phyloP scores from a whole-genome alignment of 208 protist species.

The Leishmania lainsoni region DNA sequence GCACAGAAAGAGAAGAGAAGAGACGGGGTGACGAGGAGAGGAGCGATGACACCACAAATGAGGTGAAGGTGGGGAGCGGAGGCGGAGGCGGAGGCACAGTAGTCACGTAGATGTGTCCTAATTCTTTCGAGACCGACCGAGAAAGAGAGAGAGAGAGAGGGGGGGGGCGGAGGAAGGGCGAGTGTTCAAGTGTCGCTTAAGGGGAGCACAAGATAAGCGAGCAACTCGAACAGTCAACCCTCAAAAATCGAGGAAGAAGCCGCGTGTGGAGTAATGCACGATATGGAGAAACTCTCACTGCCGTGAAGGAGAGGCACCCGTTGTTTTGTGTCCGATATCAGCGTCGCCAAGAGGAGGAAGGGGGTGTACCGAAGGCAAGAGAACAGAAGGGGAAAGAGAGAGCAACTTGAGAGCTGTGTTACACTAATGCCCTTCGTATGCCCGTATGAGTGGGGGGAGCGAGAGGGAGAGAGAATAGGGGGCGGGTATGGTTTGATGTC shows the following conservation, averaged over 20 bases:
- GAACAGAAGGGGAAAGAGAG: not conserved
- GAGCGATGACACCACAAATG: not conserved
- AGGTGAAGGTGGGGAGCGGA: not conserved
- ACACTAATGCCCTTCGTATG: not conserved
- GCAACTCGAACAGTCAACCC: not conserved
- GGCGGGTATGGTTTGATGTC: not conserved
- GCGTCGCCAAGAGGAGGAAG: not conserved
- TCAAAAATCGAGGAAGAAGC: too few species aligned
- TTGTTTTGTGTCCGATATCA: not conserved
- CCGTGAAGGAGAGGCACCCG: not conserved
- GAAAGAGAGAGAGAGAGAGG: not conserved
- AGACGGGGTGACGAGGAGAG: not conserved
- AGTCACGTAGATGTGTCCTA: not conserved
- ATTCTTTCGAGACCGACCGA: not conserved
- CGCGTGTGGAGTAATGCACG: not conserved
- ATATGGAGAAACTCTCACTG: not conserved
- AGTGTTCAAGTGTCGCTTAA: constrained; percentile 3
- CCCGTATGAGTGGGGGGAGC: not conserved
- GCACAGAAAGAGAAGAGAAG: not conserved
- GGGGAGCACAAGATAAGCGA: constrained; percentile 10
- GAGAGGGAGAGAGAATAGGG: not conserved
- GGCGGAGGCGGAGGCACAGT: too few species aligned
- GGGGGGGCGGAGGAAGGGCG: not conserved
- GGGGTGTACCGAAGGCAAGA: not conserved
- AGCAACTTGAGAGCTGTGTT: not conserved